Percentiles rank a stretch among this genome's conserved stretches.
Evolutionary conservation across 495 filamentous ascomycete species (phyloP).

Genomic region (Trichocladium uniseriatum): DNA sequence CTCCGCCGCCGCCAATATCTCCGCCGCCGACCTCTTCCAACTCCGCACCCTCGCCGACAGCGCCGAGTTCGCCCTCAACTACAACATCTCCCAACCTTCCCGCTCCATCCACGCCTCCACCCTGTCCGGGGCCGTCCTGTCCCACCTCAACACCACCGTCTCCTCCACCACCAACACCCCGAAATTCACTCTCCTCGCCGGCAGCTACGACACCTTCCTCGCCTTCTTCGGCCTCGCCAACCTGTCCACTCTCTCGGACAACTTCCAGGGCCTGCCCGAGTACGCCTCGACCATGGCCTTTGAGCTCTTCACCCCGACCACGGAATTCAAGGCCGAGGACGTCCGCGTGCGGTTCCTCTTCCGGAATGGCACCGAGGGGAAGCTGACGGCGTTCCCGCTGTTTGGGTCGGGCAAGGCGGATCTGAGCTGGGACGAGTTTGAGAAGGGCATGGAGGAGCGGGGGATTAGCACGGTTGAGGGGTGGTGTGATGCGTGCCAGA

Average conservation of each 20-base stretch:
- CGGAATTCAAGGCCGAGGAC: neutral
- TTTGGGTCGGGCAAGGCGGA: conserved; percentile 3
- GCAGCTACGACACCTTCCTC: conserved; percentile 21
- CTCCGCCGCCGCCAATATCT: conserved; percentile 1
- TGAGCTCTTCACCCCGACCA: conserved; percentile 11
- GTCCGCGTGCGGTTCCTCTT: conserved; percentile 15
- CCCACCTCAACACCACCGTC: conserved; percentile 15
- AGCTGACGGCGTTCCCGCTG: conserved; percentile 7
- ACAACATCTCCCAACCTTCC: conserved; percentile 13
- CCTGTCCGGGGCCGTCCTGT: conserved; percentile 7
- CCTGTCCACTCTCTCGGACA: conserved; percentile 1
- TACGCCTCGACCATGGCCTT: conserved; percentile 19
- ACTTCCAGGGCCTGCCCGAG: conserved; percentile 15
- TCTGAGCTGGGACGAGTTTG: conserved; percentile 13
- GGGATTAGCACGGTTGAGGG: conserved; percentile 1
- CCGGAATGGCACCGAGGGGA: conserved; percentile 12
- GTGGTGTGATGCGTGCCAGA: conserved; percentile 13
- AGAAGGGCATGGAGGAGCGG: neutral
- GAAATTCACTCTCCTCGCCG: conserved; percentile 13
- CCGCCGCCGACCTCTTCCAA: conserved; percentile 8
- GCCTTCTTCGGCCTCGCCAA: conserved; percentile 13
- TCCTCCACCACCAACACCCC: neutral
- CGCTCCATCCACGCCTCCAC: conserved; percentile 12
- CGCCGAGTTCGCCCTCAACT: conserved; percentile 27
- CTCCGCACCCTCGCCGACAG: conserved; percentile 17